Percentiles rank a stretch among this genome's conserved stretches.
Evolutionary conservation across 2,329 filamentous ascomycete species (phyloP).

Genomic region (Beauveria rudraprayagi): DNA sequence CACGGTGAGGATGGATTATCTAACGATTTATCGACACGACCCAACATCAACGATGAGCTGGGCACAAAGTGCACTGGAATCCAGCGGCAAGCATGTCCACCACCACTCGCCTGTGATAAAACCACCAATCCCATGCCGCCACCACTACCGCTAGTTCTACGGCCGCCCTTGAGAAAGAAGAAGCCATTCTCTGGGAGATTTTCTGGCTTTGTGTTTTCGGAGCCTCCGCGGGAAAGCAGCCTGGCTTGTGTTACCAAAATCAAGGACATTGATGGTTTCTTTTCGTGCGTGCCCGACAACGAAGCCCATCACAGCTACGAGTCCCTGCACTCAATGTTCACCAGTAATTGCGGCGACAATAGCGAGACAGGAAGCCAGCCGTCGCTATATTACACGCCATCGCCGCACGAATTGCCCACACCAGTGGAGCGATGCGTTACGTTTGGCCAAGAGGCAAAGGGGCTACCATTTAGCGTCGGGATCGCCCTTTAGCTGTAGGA

Average conservation of each 20-base stretch:
- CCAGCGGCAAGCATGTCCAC: conserved; percentile 12
- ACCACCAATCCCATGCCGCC: conserved; percentile 30
- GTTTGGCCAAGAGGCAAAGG: conserved; percentile 21
- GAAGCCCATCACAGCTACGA: conserved; percentile 33
- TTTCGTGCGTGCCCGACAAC: conserved; percentile 42
- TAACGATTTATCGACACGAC: conserved; percentile 7
- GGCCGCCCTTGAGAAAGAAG: conserved; percentile 56
- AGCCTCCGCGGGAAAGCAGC: conserved; percentile 31
- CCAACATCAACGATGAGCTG: conserved; percentile 21
- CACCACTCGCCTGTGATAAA: not conserved
- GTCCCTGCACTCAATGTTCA: conserved; percentile 40
- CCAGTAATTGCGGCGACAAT: conserved; percentile 34
- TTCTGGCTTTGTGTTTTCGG: conserved; percentile 50
- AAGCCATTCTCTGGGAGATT: conserved; percentile 54
- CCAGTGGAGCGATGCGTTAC: conserved; percentile 23
- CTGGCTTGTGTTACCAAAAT: conserved; percentile 49
- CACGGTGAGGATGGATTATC: conserved; percentile 36
- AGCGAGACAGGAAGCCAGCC: conserved; percentile 29
- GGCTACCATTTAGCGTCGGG: conserved; percentile 15
- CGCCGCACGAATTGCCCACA: conserved; percentile 31
- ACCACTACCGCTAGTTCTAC: conserved; percentile 49
- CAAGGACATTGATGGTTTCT: conserved; percentile 46
- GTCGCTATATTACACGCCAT: conserved; percentile 41
- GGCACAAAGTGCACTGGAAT: not conserved
- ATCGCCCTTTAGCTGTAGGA: conserved; percentile 21